Base-by-base conservation (phyloP, 129 eudicot species). In the Centella asiatica region DNA sequence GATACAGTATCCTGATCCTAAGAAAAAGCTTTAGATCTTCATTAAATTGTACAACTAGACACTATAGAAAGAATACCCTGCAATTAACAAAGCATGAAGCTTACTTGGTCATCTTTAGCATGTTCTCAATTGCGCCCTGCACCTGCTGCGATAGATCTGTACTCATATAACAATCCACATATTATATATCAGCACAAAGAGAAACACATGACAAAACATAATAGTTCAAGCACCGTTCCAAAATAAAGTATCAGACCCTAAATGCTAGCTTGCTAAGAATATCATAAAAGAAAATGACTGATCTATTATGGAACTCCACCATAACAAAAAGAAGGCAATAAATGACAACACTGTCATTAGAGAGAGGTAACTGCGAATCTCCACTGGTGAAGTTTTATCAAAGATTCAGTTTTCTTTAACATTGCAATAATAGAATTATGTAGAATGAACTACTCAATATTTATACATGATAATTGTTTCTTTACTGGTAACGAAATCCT, bases 121-220 rank as follows among this genome's bases (percentile, higher is more conserved):
- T 85, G 77, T 75, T 78, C 61, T 87, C 98, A 84, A 87, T 84
- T 58, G 79, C 94, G 58, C 39, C 84, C 63, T 90, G 95, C 59
- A 81, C 83, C 67, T 77, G 85, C 78, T 84, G 95, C 2, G 95
- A 90, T 66, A 87, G 94, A 62, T 83, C 98, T 90, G 89, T 77
- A 62, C 20, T 55, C 37, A 20, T 59, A 67, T 18, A 62, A 27
- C 49, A 42, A 55, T 23, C 66, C 42, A 25, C 20, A 68, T 17
- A 25, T 70, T 19, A 47, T 47, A 36, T 26, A 25, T 27, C 3
- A 20, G 29, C 53, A 25, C 55, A 33, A 57, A 47, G 58, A 44
- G 17, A 62, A 11, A 26, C 15, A 34, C 12, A 8, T 5, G 32
- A 33, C 5, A 31, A 29, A 22, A 34, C 31, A 20, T 31, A 7